Evolutionary conservation across 805 yeast species (phyloP), one percentile per base, ranked within the genome.

Genomic region (Wickerhamomyces mucosus): DNA sequence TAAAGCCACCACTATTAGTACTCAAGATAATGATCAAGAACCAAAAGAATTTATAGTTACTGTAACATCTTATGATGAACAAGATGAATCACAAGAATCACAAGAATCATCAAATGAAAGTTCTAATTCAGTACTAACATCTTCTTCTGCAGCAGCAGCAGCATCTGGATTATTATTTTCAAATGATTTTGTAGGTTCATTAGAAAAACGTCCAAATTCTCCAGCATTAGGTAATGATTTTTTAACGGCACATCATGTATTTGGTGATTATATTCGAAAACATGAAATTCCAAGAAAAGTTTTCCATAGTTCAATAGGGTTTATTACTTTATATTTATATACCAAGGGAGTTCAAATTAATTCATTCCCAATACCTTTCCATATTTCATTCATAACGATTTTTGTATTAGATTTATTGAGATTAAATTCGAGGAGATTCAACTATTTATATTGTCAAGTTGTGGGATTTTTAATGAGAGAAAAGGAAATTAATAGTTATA

Each of bases 251-350:
- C 71, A 65, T 35, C 58, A 56, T 32, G 46, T 62, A 43, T 67
- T 68, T 46, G 65, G 67, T 12, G 63, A 59, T 26, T 76, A 78
- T 46, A 57, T 79, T 31, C 71, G 78, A 22, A 80, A 80, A 48
- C 86, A 92, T 50, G 98, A 92, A 56, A 62, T 92, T 13, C 94
- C 95, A 5, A 71, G 98, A 48, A 92, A 92, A 55, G 59, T 71
- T 4, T 73, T 92, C 37, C 98, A 92, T 54, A 81, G 89, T 7
- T 79, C 92, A 2, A 85, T 88, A 29, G 98, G 96, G 1, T 69
- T 86, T 40, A 44, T 88, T 26, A 78, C 96, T 2, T 56, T 92
- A 24, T 78, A 69, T 45, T 58, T 84, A 21, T 89, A 86, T 53
- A 67, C 80, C 0, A 50, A 56, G 26, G 86, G 88, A 8, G 59